A percentile compares a stretch with the other conserved stretches of the same genome.
phyloP scores from a whole-genome alignment of 2,329 filamentous ascomycete genomes.

The Pseudocercospora ulei region DNA sequence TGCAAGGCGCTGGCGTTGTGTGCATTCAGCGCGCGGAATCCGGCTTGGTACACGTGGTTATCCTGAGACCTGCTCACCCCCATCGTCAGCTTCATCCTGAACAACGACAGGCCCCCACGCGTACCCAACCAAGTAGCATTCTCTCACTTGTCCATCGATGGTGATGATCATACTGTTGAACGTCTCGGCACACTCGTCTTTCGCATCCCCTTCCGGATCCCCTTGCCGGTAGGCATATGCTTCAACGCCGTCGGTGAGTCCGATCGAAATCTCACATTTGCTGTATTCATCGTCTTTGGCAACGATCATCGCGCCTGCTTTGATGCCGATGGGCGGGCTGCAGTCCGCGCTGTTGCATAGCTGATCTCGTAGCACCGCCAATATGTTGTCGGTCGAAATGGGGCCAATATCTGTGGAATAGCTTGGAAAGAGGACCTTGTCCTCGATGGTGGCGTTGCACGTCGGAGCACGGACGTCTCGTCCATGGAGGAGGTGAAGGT shows the following conservation, averaged over 20 bases:
- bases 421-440: conserved; percentile 12
- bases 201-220: conserved; percentile 9
- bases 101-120: background rate
- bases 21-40: conserved; percentile 10
- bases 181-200: conserved; percentile 11
- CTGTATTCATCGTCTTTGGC: conserved; percentile 14
- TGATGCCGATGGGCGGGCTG: conserved; percentile 10
- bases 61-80: conserved; percentile 8
- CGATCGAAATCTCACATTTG: conserved; percentile 16
- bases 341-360: conserved; percentile 12
- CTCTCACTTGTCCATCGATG: conserved; percentile 11
- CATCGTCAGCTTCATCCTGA: background rate
- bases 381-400: conserved; percentile 11
- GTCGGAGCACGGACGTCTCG: background rate
- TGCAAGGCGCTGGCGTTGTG: conserved; percentile 7
- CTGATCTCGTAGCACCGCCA: conserved; percentile 12
- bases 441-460: conserved; percentile 3
- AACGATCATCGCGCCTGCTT: conserved; percentile 10
- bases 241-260: conserved; percentile 13
- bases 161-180: conserved; percentile 13
- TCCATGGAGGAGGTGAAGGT: background rate
- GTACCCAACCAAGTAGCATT: conserved; percentile 15
- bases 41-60: conserved; percentile 16
- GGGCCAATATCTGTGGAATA: conserved; percentile 14
- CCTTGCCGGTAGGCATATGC: conserved; percentile 14